These are phyloP conservation scores for Sarcodon aspratus DNA, from an alignment of 768 basidiomycete genomes.

Conservation along the genomic window DNA sequence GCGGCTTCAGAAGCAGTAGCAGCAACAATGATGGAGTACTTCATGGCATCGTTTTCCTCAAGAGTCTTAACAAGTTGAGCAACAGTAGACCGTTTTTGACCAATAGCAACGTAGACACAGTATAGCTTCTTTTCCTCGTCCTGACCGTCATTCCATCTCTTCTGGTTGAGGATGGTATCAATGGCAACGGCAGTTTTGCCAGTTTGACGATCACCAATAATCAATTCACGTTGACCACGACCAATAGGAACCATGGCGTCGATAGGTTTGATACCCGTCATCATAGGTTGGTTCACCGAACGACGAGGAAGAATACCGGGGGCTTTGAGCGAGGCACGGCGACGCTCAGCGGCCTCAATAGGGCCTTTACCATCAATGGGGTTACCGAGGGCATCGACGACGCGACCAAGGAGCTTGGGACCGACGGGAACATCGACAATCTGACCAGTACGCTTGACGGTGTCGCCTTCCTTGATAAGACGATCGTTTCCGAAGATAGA, in stretches of 20 bases:
- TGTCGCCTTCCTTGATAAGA: constrained; percentile 99
- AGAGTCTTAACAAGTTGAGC: constrained; percentile 99
- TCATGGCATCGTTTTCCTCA: constrained; percentile 99
- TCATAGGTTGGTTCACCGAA: constrained; percentile 99
- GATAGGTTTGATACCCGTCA: constrained; percentile 99
- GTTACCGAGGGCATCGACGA: constrained; percentile 99
- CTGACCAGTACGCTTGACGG: constrained; percentile 99
- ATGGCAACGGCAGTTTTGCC: constrained; percentile 99
- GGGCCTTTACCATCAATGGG: constrained; percentile 99
- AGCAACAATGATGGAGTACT: constrained; percentile 99
- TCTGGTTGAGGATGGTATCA: constrained; percentile 99
- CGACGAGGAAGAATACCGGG: constrained; percentile 99
- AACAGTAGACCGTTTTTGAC: constrained; percentile 99
- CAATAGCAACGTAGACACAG: constrained; percentile 99
- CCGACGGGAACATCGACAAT: constrained; percentile 99
- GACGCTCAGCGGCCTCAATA: constrained; percentile 86
- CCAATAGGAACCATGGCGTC: constrained; percentile 99
- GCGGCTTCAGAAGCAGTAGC: constrained; percentile 99
- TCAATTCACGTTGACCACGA: constrained; percentile 99
- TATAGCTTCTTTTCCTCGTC: constrained; percentile 98
- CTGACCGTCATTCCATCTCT: constrained; percentile 97
- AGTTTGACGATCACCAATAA: constrained; percentile 99
- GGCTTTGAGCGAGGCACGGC: constrained; percentile 96
- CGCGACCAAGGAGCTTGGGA: constrained; percentile 93
- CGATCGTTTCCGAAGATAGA: constrained; percentile 98